Percentiles rank a stretch among this genome's conserved stretches.
phyloP scores from a whole-genome alignment of 176 grass and related monocot species.

The Lolium perenne region DNA sequence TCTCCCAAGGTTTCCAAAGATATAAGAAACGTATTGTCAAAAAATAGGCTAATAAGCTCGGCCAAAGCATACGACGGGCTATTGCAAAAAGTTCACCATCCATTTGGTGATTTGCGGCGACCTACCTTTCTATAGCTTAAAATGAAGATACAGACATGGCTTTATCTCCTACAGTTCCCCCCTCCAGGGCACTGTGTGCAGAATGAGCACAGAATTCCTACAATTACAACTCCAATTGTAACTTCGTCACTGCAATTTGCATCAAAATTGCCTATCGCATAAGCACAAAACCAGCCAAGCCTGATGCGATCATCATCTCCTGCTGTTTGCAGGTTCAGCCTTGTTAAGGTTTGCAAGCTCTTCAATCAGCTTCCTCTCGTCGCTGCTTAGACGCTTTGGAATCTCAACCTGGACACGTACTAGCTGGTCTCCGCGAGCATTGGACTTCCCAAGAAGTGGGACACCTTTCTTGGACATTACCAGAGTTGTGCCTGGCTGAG shows the following conservation, averaged over 20 bases:
- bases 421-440: constrained; percentile 85
- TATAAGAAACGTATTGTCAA: constrained; percentile 22
- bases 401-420: constrained; percentile 98
- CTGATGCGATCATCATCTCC: constrained; percentile 56
- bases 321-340: constrained; percentile 62
- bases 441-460: constrained; percentile 84
- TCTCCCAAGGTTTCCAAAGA: constrained; percentile 38
- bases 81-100: constrained; percentile 43
- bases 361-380: constrained; percentile 91
- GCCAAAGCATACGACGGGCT: constrained; percentile 38
- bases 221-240: constrained; percentile 18
- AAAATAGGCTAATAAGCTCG: constrained; percentile 45
- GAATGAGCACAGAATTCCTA: constrained; percentile 7
- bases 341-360: constrained; percentile 86
- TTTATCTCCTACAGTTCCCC: constrained; percentile 24
- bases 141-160: constrained; percentile 32
- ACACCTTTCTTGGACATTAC: constrained; percentile 99
- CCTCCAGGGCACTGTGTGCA: background rate
- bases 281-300: constrained; percentile 34
- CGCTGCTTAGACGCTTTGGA: constrained; percentile 85
- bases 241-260: constrained; percentile 45
- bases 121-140: constrained; percentile 38
- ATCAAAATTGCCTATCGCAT: constrained; percentile 53
- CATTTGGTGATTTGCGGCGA: constrained; percentile 34
- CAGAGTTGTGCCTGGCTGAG: constrained; percentile 85